Base-by-base conservation (phyloP, 495 filamentous ascomycete genomes). In the Daldinia decipiens region DNA sequence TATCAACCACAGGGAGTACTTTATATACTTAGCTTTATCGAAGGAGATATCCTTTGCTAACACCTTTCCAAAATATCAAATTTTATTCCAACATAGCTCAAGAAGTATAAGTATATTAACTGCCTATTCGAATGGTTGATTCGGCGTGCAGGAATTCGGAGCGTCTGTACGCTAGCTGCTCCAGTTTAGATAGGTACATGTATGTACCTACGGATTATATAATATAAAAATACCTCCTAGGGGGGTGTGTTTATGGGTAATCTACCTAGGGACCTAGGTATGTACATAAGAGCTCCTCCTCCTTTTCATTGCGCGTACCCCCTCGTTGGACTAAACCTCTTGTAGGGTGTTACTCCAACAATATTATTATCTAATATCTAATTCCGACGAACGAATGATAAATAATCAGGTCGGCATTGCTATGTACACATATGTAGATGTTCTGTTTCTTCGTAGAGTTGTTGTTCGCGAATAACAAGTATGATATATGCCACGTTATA, bases 401-500 rank as follows among this genome's bases (percentile, higher is more conserved):
- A 62, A 19, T 29, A 24, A 36, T 36, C 15, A 5, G 3, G 52
- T 11, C 50, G 27, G 27, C 27, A 53, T 27, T 29, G 4, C 15
- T 31, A 15, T 29, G 26, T 31, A 52, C 21, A 12, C 27, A 27
- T 34, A 38, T 56, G 53, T 51, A 45, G 13, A 60, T 50, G 24
- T 31, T 38, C 13, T 67, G 51, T 66, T 62, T 55, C 62, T 68
- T 68, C 57, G 66, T 66, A 73, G 58, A 62, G 15, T 55, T 66
- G 15, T 55, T 66, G 59, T 68, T 69, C 61, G 57, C 53, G 57
- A 69, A 65, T 72, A 68, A 58, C 12, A 62, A 19, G 13, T n/a
- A 59, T 43, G 65, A 50, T 8, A 50, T 8, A 57, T 72, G 70
- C 61, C 70, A 69, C 65, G 70, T 73, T 73, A 59, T 66, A 58